Conservation (phyloP, 1,139 yeast species). For the Barnettozyma hawaiiensis region DNA sequence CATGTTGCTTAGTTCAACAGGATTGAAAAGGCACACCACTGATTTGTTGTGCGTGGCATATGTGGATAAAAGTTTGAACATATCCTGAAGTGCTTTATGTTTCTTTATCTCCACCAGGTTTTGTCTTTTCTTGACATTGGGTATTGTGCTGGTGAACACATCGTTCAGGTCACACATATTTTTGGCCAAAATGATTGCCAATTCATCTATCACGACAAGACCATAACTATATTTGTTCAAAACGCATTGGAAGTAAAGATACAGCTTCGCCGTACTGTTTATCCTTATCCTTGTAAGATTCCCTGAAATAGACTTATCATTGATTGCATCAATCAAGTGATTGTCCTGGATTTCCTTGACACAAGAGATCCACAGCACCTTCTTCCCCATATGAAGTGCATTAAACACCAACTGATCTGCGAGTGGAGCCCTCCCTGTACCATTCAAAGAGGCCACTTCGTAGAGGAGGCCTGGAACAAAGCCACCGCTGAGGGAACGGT, state of each 20-base stretch:
- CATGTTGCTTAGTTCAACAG: conserved; percentile 16
- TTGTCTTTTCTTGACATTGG: conserved; percentile 7
- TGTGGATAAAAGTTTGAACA: conserved; percentile 15
- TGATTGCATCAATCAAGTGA: not conserved
- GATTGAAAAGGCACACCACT: conserved; percentile 16
- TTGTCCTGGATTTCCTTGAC: conserved; percentile 1
- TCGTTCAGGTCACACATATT: conserved; percentile 14
- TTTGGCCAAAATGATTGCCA: conserved; percentile 15
- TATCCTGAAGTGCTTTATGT: conserved; percentile 11
- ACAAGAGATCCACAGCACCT: conserved; percentile 20
- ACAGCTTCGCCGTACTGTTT: conserved; percentile 14
- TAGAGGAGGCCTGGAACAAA: conserved; percentile 21
- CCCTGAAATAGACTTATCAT: not conserved
- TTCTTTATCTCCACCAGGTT: conserved; percentile 8
- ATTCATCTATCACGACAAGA: conserved; percentile 22
- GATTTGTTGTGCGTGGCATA: conserved; percentile 16
- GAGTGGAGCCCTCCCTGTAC: conserved; percentile 18
- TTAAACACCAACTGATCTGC: conserved; percentile 14
- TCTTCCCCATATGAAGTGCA: conserved; percentile 11
- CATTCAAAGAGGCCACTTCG: conserved; percentile 20
- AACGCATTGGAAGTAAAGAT: conserved; percentile 15
- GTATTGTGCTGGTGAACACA: not conserved
- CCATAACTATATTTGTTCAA: conserved; percentile 8
- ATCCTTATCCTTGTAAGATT: conserved; percentile 12
- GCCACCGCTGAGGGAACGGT: conserved; percentile 21